These are phyloP conservation scores for Excoecaria cochinchinensis DNA, from an alignment of 345 rosid species.

Conservation along the genomic window DNA sequence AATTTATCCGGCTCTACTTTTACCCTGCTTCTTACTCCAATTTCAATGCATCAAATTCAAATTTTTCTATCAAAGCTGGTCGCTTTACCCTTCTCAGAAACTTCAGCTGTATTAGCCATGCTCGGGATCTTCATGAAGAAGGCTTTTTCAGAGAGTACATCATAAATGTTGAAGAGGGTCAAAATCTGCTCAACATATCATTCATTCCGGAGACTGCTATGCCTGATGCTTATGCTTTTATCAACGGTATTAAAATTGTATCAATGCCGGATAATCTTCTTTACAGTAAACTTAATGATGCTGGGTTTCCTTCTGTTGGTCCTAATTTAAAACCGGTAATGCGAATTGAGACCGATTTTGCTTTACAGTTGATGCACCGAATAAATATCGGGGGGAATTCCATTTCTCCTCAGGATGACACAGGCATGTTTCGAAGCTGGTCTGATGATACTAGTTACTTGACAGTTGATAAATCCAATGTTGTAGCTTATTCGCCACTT, in stretches of 20 bases:
- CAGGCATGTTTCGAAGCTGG: conserved; percentile 45
- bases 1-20: conserved; percentile 32
- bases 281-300: background rate
- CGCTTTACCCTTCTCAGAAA: conserved; percentile 27
- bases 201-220: conserved; percentile 28
- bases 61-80: conserved; percentile 28
- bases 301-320: conserved; percentile 5
- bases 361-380: conserved; percentile 33
- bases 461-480: background rate
- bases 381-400: conserved; percentile 26
- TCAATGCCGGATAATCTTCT: conserved; percentile 38
- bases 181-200: conserved; percentile 24
- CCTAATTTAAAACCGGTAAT: background rate
- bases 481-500: fast-evolving
- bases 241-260: conserved; percentile 42
- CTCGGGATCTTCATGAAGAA: background rate
- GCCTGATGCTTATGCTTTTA: conserved; percentile 29
- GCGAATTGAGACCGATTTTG: background rate
- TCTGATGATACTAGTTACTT: background rate
- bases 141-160: conserved; percentile 8
- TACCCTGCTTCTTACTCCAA: conserved; percentile 9
- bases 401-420: background rate
- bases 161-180: background rate
- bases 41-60: background rate
- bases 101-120: conserved; percentile 23